A percentile compares a stretch with the other conserved stretches of the same genome.
Conservation (phyloP, 148 eudicot genomes). For the Oxyria digyna region DNA sequence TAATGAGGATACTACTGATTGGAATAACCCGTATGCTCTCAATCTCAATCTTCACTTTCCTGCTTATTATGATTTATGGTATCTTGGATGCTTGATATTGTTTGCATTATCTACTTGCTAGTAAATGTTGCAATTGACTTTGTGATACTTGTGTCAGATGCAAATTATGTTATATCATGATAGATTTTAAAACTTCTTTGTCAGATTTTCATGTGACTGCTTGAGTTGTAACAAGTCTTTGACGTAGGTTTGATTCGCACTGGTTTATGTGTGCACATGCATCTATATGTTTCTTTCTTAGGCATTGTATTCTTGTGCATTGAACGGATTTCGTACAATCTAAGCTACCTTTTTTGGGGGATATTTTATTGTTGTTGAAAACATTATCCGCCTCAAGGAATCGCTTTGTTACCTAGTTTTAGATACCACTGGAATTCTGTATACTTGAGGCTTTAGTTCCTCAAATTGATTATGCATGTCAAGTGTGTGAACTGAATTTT, state of each 20-base stretch:
- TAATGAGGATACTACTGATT: slow-evolving; percentile 78
- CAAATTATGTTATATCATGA: too few relatives aligned
- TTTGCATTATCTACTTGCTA: neutral
- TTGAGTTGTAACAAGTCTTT: neutral
- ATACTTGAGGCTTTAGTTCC: neutral
- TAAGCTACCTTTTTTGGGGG: neutral
- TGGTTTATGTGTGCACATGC: neutral
- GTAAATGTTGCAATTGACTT: too few relatives aligned
- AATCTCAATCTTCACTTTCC: neutral
- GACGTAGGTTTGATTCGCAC: neutral
- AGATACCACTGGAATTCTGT: neutral
- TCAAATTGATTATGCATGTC: neutral
- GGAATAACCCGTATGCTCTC: slow-evolving; percentile 69
- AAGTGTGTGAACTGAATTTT: neutral
- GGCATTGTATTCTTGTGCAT: neutral
- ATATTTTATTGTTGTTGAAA: neutral
- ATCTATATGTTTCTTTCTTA: neutral
- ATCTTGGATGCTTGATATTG: neutral
- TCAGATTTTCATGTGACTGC: neutral
- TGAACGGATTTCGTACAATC: neutral
- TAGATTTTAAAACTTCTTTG: neutral
- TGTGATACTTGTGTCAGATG: too few relatives aligned
- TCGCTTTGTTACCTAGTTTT: neutral
- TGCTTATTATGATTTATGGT: neutral
- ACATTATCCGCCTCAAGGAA: neutral